Conservation (phyloP, 352 stramenopile genomes). For the Pythium apleroticum region DNA sequence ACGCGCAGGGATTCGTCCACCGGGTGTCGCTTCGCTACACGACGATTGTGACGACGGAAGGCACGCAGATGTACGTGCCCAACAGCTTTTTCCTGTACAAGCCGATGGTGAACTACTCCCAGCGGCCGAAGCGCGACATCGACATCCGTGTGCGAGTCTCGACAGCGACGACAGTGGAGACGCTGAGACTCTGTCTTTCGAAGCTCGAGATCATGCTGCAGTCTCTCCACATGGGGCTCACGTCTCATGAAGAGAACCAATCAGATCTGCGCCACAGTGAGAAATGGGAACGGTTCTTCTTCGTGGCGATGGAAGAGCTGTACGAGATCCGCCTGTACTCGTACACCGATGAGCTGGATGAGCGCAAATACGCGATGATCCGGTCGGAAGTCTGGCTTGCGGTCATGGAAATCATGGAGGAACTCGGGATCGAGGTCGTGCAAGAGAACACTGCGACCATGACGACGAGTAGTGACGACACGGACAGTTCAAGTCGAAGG, state of each 20-base stretch:
- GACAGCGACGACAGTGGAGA: constrained; percentile 52
- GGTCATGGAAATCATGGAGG: constrained; percentile 89
- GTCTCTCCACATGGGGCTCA: constrained; percentile 81
- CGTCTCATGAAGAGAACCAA: constrained; percentile 85
- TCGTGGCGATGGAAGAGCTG: constrained; percentile 86
- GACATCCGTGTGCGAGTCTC: constrained; percentile 72
- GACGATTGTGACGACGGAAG: constrained; percentile 76
- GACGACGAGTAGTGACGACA: not conserved
- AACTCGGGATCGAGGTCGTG: constrained; percentile 63
- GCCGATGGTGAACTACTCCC: constrained; percentile 87
- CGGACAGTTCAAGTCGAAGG: not conserved
- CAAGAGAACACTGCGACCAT: constrained; percentile 26
- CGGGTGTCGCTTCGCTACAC: constrained; percentile 84
- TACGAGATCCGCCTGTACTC: constrained; percentile 85
- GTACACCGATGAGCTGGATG: constrained; percentile 85
- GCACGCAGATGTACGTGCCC: constrained; percentile 78
- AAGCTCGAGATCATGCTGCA: constrained; percentile 81
- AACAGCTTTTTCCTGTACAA: constrained; percentile 92
- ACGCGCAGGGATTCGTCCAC: constrained; percentile 78
- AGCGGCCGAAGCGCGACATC: constrained; percentile 81
- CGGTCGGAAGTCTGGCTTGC: constrained; percentile 89
- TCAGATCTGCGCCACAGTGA: constrained; percentile 77
- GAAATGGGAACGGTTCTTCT: constrained; percentile 83
- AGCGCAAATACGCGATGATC: constrained; percentile 88
- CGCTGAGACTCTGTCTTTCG: constrained; percentile 51